Base-by-base conservation (phyloP, 441 rosid species). In the Euphorbia corollata region DNA sequence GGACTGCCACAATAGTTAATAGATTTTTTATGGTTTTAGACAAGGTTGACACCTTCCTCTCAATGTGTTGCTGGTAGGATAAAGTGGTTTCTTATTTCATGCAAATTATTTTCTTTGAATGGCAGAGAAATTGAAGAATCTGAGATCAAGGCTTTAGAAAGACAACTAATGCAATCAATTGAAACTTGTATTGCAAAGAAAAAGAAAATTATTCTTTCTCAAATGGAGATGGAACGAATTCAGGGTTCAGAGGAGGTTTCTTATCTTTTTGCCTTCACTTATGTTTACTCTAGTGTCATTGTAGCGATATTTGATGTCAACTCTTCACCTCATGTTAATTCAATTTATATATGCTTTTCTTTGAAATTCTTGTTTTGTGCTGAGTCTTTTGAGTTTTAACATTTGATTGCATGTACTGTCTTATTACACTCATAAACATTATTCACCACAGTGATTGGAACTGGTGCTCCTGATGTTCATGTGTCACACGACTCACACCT, bases 141-240 rank as follows among this genome's bases (percentile, higher is more conserved):
- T 36, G 99, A 92, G 77, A 84, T 95, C 81, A 91, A 87, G 82
- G 87, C 89, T 7, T 78, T 90, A 84, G 98, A 95, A 77, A 90
- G 98, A 74, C 99, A 95, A 75, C 76, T 95, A 75, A 85, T 95
- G 97, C 99, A 95, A 67, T 87, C 99, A 43, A 86, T 90, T 68
- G 99, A 95, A 82, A 88, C 89, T 78, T 92, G 95, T 73, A 82
- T 88, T 61, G 71, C 82, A 27, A 95, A 92, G 87, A 95, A 95
- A 79, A 95, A 95, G 83, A 95, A 88, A 82, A 90, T 92, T 63
- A 80, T 90, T 59, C 87, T 95, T 79, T 79, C 81, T 70, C 95
- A 87, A 76, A 85, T 81, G 86, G 98, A 92, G 83, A 88, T 88
- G 86, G 95, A 92, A 60, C 93, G 96, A 58, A 78, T 83, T 71